Base-by-base conservation (phyloP, 2,329 filamentous ascomycete genomes). In the Chrysoporthe austroafricana region DNA sequence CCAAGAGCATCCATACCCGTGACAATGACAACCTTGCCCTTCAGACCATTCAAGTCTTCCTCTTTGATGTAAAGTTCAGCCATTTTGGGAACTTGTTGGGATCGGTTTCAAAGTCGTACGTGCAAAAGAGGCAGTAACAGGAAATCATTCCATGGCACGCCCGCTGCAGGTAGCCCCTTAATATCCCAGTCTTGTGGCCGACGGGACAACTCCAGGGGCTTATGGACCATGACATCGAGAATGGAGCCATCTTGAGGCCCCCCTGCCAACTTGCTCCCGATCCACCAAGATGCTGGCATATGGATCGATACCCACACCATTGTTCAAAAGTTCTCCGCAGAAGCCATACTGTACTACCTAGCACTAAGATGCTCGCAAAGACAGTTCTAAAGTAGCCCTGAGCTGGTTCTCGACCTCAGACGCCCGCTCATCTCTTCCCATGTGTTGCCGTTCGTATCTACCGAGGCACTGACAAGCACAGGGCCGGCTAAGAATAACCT, bases 21-120 rank as follows among this genome's bases (percentile, higher is more conserved):
- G 16, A 88, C 77, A 36, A 87, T 72, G n/a, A 85, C 79, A 32
- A 85, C 80, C 73, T 86, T 82, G 69, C 79, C 82, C 68, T 81
- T 82, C 46, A 87, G 76, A 52, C 74, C 70, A 14, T 71, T 69
- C 4, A 86, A 74, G 54, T 81, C 78, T 11, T 78, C 75, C 68
- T 85, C 80, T 54, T 79, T 73, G 59, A 86, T 85, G 1, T 73
- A 71, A 44, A 86, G 79, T 71, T 80, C 81, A 9, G 80, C 73
- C 82, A 84, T 84, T 50, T 56, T 76, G 67, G 18, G n/a, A 3
- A 44, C n/a, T 26, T 7, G 11, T 21, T 16, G 57, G 57, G 57
- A 60, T 44, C 13, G 50, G 14, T 32, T 54, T 21, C 11, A 54
- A 16, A 16, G 7, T 7, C 11, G 50, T 54, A 54, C 50, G 8